These are phyloP conservation scores for Monosporascus ibericus DNA, from an alignment of 2,329 filamentous ascomycete species.

Conservation along the genomic window DNA sequence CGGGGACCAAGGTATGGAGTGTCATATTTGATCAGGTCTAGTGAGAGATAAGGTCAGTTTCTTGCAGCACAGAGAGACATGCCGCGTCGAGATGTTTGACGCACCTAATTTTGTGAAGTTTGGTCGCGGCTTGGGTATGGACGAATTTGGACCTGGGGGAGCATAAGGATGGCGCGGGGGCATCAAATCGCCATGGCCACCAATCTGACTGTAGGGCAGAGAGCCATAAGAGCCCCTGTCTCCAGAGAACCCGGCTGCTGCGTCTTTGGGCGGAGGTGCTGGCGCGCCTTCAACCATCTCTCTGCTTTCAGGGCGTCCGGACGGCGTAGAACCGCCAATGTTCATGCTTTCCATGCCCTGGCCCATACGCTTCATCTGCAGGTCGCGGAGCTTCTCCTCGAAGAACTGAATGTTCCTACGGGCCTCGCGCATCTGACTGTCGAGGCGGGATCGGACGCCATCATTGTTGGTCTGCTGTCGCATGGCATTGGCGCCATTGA, in stretches of 20 bases:
- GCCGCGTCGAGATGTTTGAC: slow-evolving; percentile 20
- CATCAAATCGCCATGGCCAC: slow-evolving; percentile 67
- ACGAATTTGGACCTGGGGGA: slow-evolving; percentile 60
- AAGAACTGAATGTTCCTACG: slow-evolving; percentile 92
- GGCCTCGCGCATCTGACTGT: slow-evolving; percentile 90
- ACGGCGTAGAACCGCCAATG: slow-evolving; percentile 41
- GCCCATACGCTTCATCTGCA: slow-evolving; percentile 74
- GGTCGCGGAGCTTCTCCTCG: slow-evolving; percentile 82
- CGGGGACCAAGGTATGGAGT: slow-evolving; percentile 91
- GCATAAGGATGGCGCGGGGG: slow-evolving; percentile 75
- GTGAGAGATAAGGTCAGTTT: slow-evolving; percentile 4
- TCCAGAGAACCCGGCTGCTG: slow-evolving; percentile 28
- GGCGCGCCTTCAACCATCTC: slow-evolving; percentile 45
- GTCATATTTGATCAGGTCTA: slow-evolving; percentile 98
- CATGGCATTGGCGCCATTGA: slow-evolving; percentile 92
- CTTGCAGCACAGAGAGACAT: not conserved
- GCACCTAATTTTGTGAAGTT: slow-evolving; percentile 96
- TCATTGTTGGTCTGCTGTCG: slow-evolving; percentile 93
- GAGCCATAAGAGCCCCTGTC: slow-evolving; percentile 59
- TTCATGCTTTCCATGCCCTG: slow-evolving; percentile 63
- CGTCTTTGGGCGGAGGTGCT: slow-evolving; percentile 69
- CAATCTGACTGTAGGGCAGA: slow-evolving; percentile 49
- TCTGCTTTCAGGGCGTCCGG: slow-evolving; percentile 37
- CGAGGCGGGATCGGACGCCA: slow-evolving; percentile 80
- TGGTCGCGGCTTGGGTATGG: slow-evolving; percentile 67